Evolutionary conservation across 352 stramenopile genomes (phyloP).

Genomic region (Phytophthora sansomeana): DNA sequence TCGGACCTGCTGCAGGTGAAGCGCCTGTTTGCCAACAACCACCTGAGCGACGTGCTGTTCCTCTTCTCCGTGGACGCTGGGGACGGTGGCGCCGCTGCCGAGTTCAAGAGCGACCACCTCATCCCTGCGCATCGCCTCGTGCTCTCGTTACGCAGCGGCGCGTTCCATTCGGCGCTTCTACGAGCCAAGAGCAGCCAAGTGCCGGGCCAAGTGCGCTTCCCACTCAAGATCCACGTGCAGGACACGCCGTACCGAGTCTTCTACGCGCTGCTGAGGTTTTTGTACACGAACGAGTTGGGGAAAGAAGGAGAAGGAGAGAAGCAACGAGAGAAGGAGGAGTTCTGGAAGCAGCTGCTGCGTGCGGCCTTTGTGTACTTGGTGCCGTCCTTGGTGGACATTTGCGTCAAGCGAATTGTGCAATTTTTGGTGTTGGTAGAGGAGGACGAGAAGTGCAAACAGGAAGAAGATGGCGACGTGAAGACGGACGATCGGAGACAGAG

Average conservation of each 20-base stretch:
- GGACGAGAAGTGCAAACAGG: background rate
- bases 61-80: constrained; percentile 61
- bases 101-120: constrained; percentile 46
- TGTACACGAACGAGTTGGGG: constrained; percentile 81
- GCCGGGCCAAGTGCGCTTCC: constrained; percentile 74
- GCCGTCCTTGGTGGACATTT: constrained; percentile 71
- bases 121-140: constrained; percentile 82
- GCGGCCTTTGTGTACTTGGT: constrained; percentile 80
- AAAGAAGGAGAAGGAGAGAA: constrained; percentile 6
- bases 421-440: constrained; percentile 44
- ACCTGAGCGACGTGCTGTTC: constrained; percentile 85
- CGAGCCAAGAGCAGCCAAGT: constrained; percentile 76
- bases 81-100: background rate
- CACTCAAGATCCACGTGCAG: constrained; percentile 83
- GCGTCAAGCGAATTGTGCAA: constrained; percentile 51
- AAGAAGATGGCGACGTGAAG: constrained; percentile 9
- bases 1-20: constrained; percentile 66
- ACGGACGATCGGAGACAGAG: constrained; percentile 6
- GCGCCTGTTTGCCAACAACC: constrained; percentile 69
- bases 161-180: constrained; percentile 71
- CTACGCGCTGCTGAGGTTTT: constrained; percentile 67
- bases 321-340: constrained; percentile 41
- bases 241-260: constrained; percentile 84
- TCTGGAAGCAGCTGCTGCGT: constrained; percentile 75
- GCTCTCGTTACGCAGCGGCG: constrained; percentile 75